phyloP scores from a whole-genome alignment of 495 filamentous ascomycete species.

The Amniculicola lignicola region DNA sequence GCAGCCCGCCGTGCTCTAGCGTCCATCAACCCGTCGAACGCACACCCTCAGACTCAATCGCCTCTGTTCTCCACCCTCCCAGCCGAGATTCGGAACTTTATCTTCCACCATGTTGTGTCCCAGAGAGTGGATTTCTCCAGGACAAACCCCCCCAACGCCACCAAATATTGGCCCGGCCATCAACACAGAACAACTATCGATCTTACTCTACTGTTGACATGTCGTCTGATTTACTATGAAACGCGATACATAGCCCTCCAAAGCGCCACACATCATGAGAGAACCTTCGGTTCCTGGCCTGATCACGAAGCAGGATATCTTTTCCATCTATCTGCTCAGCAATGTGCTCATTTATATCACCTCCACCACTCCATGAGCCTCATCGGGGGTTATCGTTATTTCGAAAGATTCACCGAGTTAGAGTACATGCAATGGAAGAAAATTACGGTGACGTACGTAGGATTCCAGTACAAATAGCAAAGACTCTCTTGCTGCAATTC shows the following conservation, averaged over 20 bases:
- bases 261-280: slow-evolving; percentile 20
- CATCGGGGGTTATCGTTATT: not conserved
- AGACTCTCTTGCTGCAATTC: too few relatives aligned
- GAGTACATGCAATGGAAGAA: not conserved
- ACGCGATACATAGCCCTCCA: slow-evolving; percentile 12
- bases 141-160: not conserved
- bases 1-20: slow-evolving; percentile 2
- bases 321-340: not conserved
- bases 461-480: not conserved
- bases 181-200: not conserved
- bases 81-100: slow-evolving; percentile 26
- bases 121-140: slow-evolving; percentile 16
- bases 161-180: slow-evolving; percentile 22
- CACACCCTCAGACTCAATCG: slow-evolving; percentile 19
- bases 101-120: slow-evolving; percentile 26
- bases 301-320: not conserved
- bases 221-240: slow-evolving; percentile 29
- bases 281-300: not conserved
- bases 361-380: not conserved
- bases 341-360: not conserved
- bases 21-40: slow-evolving; percentile 14
- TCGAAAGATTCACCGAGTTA: not conserved
- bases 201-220: slow-evolving; percentile 21
- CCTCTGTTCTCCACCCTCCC: slow-evolving; percentile 31
- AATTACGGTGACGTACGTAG: not conserved